Percentiles rank a stretch among this genome's conserved stretches.
phyloP scores from a whole-genome alignment of 2,329 filamentous ascomycete species.

The Geosmithia morbida region DNA sequence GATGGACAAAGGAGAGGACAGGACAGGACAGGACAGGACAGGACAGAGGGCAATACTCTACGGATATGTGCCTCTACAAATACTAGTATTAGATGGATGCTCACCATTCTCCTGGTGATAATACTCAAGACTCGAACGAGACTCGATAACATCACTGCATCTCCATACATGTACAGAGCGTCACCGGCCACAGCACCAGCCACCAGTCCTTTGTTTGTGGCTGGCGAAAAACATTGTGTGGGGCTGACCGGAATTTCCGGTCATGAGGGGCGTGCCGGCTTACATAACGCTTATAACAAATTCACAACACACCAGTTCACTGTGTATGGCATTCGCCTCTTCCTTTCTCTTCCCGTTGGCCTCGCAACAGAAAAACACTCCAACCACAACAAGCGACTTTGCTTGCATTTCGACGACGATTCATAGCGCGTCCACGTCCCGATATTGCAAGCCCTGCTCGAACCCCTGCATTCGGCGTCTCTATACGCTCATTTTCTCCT shows the following conservation, averaged over 20 bases:
- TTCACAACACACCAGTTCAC: not conserved
- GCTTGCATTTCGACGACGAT: not conserved
- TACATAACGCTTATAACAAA: slow-evolving; percentile 8
- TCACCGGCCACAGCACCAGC: not conserved
- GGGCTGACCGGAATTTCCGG: not conserved
- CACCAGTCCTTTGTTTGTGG: not conserved
- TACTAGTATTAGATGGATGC: no score
- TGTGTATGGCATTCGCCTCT: slow-evolving; percentile 1
- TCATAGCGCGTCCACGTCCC: not conserved
- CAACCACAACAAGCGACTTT: slow-evolving; percentile 18
- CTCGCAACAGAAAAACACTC: slow-evolving; percentile 26
- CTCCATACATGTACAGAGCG: no score
- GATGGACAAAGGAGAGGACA: no score
- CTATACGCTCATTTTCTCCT: not conserved
- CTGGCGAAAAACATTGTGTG: not conserved
- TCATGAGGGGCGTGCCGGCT: slow-evolving; percentile 5
- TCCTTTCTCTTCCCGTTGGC: slow-evolving; percentile 21
- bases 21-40: no score
- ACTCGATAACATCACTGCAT: no score
- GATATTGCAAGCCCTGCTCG: not conserved
- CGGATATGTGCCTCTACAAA: no score
- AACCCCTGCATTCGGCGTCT: not conserved
- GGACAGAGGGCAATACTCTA: no score
- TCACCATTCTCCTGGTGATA: no score
- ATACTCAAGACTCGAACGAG: no score